A percentile compares a stretch with the other conserved stretches of the same genome.
Evolutionary conservation across 2,329 filamentous ascomycete species (phyloP).

Genomic region (Dactylella cylindrospora): DNA sequence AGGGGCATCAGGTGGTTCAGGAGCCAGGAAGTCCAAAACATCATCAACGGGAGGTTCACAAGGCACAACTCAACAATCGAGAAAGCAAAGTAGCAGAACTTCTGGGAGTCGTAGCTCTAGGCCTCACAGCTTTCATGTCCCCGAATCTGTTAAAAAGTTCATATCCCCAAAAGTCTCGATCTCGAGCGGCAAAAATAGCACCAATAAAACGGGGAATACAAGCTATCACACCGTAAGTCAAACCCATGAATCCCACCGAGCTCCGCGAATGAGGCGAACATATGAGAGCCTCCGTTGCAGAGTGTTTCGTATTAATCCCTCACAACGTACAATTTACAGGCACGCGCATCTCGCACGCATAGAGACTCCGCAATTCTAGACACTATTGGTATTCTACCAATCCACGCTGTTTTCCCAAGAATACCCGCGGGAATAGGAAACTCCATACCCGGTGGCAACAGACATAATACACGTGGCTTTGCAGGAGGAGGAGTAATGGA

Average conservation of each 20-base stretch:
- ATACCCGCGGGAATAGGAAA: constrained; percentile 3
- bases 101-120: too few relatives aligned
- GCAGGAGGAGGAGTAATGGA: constrained; percentile 6
- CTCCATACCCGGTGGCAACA: too few relatives aligned
- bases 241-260: constrained; percentile 7
- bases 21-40: constrained; percentile 12
- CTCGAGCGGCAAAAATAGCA: not conserved
- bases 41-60: not conserved
- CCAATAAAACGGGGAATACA: constrained; percentile 20
- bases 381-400: constrained; percentile 35
- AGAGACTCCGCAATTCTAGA: constrained; percentile 32
- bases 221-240: constrained; percentile 26
- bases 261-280: not conserved
- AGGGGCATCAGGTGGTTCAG: constrained; percentile 8
- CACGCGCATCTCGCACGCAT: constrained; percentile 18
- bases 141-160: constrained; percentile 24
- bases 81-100: not conserved
- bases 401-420: constrained; percentile 26
- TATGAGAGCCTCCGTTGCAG: not conserved
- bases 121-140: constrained; percentile 11
- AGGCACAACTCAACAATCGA: constrained; percentile 1
- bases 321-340: constrained; percentile 8
- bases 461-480: constrained; percentile 25
- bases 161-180: constrained; percentile 17
- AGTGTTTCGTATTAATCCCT: not conserved